These are phyloP conservation scores for Botryotinia calthae DNA, from an alignment of 2,329 filamentous ascomycete species.

Conservation along the genomic window DNA sequence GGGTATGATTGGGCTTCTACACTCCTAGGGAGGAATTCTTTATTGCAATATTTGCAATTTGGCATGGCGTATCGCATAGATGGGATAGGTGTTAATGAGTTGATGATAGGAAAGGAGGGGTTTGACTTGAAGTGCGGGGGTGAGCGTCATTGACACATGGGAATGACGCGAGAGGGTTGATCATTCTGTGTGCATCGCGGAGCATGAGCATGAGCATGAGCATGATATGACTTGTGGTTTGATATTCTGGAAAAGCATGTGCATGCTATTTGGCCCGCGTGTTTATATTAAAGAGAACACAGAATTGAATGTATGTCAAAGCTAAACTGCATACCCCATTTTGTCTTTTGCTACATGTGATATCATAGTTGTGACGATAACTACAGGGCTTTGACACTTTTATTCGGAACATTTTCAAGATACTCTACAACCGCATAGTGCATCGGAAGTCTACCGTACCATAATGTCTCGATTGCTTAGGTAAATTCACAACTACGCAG, in stretches of 20 bases:
- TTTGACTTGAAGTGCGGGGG: not conserved
- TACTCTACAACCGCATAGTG: not conserved
- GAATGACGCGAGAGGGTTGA: not conserved
- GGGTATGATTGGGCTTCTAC: not conserved
- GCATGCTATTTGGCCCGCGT: not conserved
- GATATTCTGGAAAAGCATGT: not conserved
- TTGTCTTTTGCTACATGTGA: not conserved
- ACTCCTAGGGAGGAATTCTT: not conserved
- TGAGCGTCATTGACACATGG: conserved; percentile 5
- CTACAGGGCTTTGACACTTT: not conserved
- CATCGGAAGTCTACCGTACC: not conserved
- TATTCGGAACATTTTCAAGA: not conserved
- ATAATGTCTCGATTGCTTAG: not conserved
- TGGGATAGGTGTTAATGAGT: not conserved
- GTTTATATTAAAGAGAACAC: not conserved
- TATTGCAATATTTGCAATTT: conserved; percentile 1
- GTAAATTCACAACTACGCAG: too few relatives aligned
- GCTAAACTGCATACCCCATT: not conserved
- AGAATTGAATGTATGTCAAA: not conserved
- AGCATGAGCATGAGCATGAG: not conserved
- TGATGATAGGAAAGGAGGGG: not conserved
- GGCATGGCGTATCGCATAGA: conserved; percentile 8
- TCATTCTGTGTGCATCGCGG: not conserved
- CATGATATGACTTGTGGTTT: not conserved
- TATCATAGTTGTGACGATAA: not conserved